A percentile compares a stretch with the other conserved stretches of the same genome.
phyloP scores from a whole-genome alignment of 768 basidiomycete species.

The Lactarius quietus region DNA sequence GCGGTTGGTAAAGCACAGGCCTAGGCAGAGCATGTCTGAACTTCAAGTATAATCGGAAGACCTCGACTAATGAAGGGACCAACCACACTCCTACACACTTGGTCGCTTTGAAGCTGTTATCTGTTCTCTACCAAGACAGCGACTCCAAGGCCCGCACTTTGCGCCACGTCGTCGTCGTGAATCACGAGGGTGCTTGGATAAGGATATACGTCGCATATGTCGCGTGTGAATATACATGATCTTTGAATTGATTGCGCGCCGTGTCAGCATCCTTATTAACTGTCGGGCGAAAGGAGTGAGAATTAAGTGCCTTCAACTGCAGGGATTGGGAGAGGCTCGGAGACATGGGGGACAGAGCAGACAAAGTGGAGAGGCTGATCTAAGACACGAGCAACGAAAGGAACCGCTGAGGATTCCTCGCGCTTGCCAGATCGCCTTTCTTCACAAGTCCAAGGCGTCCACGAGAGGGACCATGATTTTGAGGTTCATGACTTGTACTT shows the following conservation, averaged over 20 bases:
- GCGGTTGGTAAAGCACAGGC: neutral
- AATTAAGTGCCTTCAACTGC: neutral
- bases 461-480: neutral
- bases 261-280: neutral
- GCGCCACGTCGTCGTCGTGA: neutral
- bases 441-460: neutral
- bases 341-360: neutral
- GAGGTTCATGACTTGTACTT: neutral
- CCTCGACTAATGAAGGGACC: neutral
- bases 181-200: neutral
- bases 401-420: neutral
- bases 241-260: neutral
- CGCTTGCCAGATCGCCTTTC: neutral
- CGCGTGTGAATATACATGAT: neutral
- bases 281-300: neutral
- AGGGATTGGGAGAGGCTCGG: neutral
- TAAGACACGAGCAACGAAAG: neutral
- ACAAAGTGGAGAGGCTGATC: too few species aligned
- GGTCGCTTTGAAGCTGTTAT: neutral
- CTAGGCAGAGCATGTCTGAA: neutral
- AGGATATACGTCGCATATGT: neutral
- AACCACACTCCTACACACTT: neutral
- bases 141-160: too few species aligned
- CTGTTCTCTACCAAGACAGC: too few species aligned
- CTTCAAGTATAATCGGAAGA: neutral